Evolutionary conservation across 768 basidiomycete genomes (phyloP), one percentile per base, ranked within the genome.

Genomic region (Leccinellum luteum): DNA sequence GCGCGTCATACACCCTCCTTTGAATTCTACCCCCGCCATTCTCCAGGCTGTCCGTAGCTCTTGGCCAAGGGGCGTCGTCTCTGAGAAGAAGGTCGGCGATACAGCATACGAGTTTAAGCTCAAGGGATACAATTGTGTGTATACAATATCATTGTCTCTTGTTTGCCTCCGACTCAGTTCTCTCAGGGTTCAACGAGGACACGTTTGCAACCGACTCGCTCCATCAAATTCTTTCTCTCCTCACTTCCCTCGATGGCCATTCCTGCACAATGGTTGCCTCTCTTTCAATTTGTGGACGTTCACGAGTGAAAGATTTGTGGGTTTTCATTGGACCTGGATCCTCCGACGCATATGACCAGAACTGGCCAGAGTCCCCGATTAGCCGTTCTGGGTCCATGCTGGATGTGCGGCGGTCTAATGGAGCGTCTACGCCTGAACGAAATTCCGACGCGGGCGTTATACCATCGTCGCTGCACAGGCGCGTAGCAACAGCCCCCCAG

Each of bases 21-120:
- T 90, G 30, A 81, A 85, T 60, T 79, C 84, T 32, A 91, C 90
- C 7, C 89, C 89, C 10, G 89, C 89, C 54, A 89, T 91, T 55
- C 76, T 91, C n/a, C 85, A 88, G 66, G 86, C 89, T 17, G 87
- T 91, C 19, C 80, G 89, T 56, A 81, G 78, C 21, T 82, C 90
- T 32, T 91, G 89, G 90, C 89, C 89, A 17, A 80, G 88, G 62
- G 90, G 89, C 17, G 87, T 91, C 10, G 82, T 87, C 8, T 84
- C 85, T 1, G 89, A 91, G 70, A 89, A 85, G 76, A 90, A 87
- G 64, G 78, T 90, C 2, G 86, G 81, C 4, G 83, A 86, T 27
- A 82, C 82, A 55, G 82, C 84, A 7, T 91, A 83, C 67, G 89
- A 91, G 69, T 91, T 91, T 74, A 90, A 88, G 71, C 75, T 91